phyloP scores from a whole-genome alignment of 2,329 filamentous ascomycete genomes.

The Botryotinia globosa region DNA sequence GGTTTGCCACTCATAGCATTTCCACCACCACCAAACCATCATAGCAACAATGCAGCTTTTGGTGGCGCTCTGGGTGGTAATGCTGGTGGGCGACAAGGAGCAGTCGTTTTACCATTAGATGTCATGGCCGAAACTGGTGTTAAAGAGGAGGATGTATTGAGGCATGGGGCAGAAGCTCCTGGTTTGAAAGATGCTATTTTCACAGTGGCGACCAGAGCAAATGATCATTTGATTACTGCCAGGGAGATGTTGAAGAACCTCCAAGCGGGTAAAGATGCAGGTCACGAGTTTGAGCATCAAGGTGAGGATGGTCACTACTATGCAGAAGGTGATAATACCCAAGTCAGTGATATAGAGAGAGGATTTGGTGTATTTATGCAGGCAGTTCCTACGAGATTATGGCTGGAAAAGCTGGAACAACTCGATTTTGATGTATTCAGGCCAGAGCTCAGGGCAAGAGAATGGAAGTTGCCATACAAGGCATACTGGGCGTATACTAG shows the following conservation, averaged over 20 bases:
- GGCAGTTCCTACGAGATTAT: conserved; percentile 72
- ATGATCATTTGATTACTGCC: conserved; percentile 92
- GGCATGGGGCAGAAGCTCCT: conserved; percentile 71
- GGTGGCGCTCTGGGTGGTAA: conserved; percentile 41
- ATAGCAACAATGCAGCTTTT: conserved; percentile 48
- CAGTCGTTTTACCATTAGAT: conserved; percentile 80
- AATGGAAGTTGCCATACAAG: conserved; percentile 85
- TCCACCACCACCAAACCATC: conserved; percentile 58
- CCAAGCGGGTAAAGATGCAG: conserved; percentile 67
- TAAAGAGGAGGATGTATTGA: conserved; percentile 84
- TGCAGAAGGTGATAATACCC: conserved; percentile 42
- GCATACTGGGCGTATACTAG: conserved; percentile 60
- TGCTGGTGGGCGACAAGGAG: conserved; percentile 51
- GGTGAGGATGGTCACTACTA: conserved; percentile 68
- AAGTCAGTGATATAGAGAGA: conserved; percentile 53
- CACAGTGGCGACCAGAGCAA: conserved; percentile 85
- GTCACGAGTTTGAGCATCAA: conserved; percentile 86
- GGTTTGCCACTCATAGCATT: conserved; percentile 87
- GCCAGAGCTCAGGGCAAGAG: conserved; percentile 58
- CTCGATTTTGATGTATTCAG: conserved; percentile 81
- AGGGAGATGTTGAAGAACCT: conserved; percentile 86
- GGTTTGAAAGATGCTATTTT: conserved; percentile 90
- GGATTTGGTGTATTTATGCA: conserved; percentile 81
- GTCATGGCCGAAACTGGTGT: conserved; percentile 81
- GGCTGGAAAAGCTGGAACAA: conserved; percentile 73